Conservation (phyloP, 805 yeast genomes). For the Debaryomyces hansenii region DNA sequence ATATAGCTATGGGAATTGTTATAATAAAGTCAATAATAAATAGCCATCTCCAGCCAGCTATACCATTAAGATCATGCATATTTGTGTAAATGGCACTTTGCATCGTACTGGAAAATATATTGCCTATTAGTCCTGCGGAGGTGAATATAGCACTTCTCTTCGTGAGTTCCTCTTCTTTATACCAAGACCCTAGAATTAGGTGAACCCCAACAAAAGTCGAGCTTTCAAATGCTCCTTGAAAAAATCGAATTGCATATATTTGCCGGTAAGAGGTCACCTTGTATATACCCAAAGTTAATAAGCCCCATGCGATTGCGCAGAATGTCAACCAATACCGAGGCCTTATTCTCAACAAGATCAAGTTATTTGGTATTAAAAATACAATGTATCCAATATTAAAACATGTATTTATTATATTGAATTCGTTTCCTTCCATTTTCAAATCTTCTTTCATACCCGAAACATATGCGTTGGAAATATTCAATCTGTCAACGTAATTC, state of each 20-base stretch:
- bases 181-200: slow-evolving; percentile 55
- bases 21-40: slow-evolving; percentile 61
- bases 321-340: slow-evolving; percentile 59
- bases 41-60: slow-evolving; percentile 71
- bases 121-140: slow-evolving; percentile 53
- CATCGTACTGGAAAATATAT: slow-evolving; percentile 56
- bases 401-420: slow-evolving; percentile 52
- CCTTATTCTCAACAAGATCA: slow-evolving; percentile 49
- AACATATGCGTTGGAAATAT: slow-evolving; percentile 51
- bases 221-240: slow-evolving; percentile 61
- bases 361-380: slow-evolving; percentile 62
- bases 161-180: slow-evolving; percentile 47
- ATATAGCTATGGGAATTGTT: slow-evolving; percentile 56
- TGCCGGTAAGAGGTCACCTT: slow-evolving; percentile 47
- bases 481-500: slow-evolving; percentile 57
- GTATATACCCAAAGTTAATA: slow-evolving; percentile 52
- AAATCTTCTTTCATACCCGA: slow-evolving; percentile 65
- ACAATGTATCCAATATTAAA: slow-evolving; percentile 63
- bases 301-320: slow-evolving; percentile 58
- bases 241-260: slow-evolving; percentile 57
- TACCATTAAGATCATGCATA: slow-evolving; percentile 47
- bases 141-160: slow-evolving; percentile 57
- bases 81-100: slow-evolving; percentile 52
- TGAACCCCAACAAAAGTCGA: slow-evolving; percentile 58
- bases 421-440: slow-evolving; percentile 46